phyloP scores from a whole-genome alignment of 495 filamentous ascomycete genomes.

The Xylaria palmicola region DNA sequence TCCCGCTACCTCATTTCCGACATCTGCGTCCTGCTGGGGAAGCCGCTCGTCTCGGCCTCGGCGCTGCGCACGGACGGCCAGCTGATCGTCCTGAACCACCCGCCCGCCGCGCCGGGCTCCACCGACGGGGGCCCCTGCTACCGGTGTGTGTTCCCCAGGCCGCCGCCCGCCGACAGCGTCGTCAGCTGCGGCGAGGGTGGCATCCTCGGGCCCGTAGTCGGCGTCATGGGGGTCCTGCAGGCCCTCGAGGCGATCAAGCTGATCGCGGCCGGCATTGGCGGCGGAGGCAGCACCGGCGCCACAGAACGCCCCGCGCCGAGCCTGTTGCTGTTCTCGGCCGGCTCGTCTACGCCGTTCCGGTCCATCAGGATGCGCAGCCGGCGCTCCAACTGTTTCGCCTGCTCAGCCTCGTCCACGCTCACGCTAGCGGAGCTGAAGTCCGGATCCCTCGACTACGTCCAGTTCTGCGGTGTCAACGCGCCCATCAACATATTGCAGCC shows the following conservation, averaged over 20 bases:
- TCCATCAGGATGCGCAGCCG: conserved; percentile 68
- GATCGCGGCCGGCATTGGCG: conserved; percentile 44
- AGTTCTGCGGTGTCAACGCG: conserved; percentile 66
- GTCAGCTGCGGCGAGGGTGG: conserved; percentile 87
- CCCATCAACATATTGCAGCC: conserved; percentile 53
- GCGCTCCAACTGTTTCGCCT: conserved; percentile 69
- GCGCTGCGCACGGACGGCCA: conserved; percentile 86
- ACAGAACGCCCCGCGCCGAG: conserved; percentile 37
- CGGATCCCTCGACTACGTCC: conserved; percentile 71
- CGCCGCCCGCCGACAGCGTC: conserved; percentile 75
- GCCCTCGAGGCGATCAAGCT: conserved; percentile 88
- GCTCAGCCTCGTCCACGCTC: conserved; percentile 61
- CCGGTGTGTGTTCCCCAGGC: conserved; percentile 85
- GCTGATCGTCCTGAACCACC: conserved; percentile 77
- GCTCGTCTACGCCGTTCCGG: conserved; percentile 65
- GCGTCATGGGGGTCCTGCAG: conserved; percentile 89
- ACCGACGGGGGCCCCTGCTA: conserved; percentile 73
- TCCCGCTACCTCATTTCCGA: conserved; percentile 94
- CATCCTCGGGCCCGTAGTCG: conserved; percentile 88
- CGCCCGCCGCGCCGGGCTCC: conserved; percentile 47
- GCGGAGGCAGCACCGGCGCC: conserved; percentile 1
- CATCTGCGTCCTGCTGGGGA: conserved; percentile 72
- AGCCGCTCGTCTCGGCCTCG: conserved; percentile 84
- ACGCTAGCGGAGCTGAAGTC: conserved; percentile 59
- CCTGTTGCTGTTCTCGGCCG: conserved; percentile 73